A percentile compares a stretch with the other conserved stretches of the same genome.
phyloP scores from a whole-genome alignment of 2,329 filamentous ascomycete genomes.

The Chrysoporthe cubensis region DNA sequence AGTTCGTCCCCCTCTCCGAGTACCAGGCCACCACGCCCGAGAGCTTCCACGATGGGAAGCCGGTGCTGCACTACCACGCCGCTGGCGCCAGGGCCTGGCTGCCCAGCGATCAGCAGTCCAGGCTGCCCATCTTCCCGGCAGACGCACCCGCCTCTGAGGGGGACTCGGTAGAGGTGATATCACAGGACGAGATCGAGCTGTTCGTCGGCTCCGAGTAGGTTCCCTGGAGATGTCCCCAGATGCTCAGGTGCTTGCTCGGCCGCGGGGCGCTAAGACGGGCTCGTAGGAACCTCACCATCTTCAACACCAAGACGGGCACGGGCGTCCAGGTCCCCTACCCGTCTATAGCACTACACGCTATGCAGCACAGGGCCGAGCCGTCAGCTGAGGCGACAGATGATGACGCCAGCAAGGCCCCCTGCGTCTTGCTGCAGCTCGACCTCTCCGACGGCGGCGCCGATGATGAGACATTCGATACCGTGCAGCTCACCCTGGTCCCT shows the following conservation, averaged over 20 bases:
- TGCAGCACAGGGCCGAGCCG: slow-evolving; percentile 57
- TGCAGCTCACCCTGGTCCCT: slow-evolving; percentile 71
- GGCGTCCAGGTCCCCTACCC: slow-evolving; percentile 76
- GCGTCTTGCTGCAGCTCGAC: slow-evolving; percentile 71
- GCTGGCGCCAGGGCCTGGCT: slow-evolving; percentile 61
- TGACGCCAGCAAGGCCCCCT: slow-evolving; percentile 43
- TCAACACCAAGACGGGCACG: slow-evolving; percentile 57
- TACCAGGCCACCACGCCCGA: slow-evolving; percentile 74
- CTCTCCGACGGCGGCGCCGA: slow-evolving; percentile 62
- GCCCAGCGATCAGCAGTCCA: slow-evolving; percentile 54
- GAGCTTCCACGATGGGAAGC: slow-evolving; percentile 72
- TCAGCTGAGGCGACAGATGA: slow-evolving; percentile 10
- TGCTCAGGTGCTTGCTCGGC: background rate
- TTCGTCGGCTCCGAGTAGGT: slow-evolving; percentile 64
- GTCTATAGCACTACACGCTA: slow-evolving; percentile 74
- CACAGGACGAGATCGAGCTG: slow-evolving; percentile 56
- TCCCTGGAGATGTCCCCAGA: background rate
- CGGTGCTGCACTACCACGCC: slow-evolving; percentile 70
- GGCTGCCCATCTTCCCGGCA: slow-evolving; percentile 57
- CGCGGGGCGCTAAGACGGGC: slow-evolving; percentile 31
- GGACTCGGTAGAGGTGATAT: slow-evolving; percentile 41
- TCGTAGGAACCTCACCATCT: slow-evolving; percentile 63
- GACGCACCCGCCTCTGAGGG: slow-evolving; percentile 42
- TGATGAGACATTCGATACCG: slow-evolving; percentile 65
- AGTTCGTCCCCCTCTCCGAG: slow-evolving; percentile 68